Percentiles rank a stretch among this genome's conserved stretches.
These are phyloP conservation scores for Podospora didyma DNA, from an alignment of 495 filamentous ascomycete species.

Conservation along the genomic window DNA sequence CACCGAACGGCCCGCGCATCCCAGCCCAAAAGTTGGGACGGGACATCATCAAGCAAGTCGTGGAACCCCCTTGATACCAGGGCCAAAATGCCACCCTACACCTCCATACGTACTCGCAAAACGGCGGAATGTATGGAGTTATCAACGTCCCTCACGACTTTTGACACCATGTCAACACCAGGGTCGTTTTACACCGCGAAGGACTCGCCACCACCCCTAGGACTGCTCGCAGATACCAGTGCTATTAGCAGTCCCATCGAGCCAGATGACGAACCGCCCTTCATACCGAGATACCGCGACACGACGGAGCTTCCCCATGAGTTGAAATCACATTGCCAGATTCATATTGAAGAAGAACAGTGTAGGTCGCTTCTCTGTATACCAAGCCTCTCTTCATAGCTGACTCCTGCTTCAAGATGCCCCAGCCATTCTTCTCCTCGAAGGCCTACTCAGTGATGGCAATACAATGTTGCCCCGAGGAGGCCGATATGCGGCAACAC, in stretches of 20 bases:
- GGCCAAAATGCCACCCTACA: not conserved
- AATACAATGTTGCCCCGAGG: constrained; percentile 17
- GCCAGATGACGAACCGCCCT: constrained; percentile 10
- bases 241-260: constrained; percentile 14
- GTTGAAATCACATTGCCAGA: constrained; percentile 59
- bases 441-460: constrained; percentile 58
- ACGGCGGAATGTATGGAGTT: constrained; percentile 8
- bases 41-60: no score
- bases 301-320: constrained; percentile 55
- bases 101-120: not conserved
- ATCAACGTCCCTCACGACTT: constrained; percentile 19
- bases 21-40: no score
- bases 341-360: constrained; percentile 73
- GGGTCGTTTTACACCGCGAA: constrained; percentile 19
- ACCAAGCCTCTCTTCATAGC: not conserved
- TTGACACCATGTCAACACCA: constrained; percentile 17
- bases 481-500: not conserved
- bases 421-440: constrained; percentile 65
- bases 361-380: constrained; percentile 38
- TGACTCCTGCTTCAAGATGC: constrained; percentile 45
- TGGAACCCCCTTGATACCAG: not conserved
- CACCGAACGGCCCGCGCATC: no score
- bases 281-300: constrained; percentile 42
- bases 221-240: constrained; percentile 14
- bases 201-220: constrained; percentile 8